Base-by-base conservation (phyloP, 768 basidiomycete genomes). In the Russula dissimulans region DNA sequence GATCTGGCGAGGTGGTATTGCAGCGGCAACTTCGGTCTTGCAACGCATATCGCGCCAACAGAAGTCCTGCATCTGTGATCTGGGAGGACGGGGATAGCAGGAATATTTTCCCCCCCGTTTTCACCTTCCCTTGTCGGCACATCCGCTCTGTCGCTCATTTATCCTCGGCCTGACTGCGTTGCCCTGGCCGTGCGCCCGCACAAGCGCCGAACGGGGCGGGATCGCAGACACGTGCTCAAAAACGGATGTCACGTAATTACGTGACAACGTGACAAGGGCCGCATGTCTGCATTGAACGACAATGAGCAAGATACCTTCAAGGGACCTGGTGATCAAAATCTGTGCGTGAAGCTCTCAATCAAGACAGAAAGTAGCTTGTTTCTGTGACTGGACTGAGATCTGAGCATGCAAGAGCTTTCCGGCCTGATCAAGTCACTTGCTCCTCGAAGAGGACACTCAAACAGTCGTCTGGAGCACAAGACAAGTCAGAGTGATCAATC, bases 401-500 rank as follows among this genome's bases (percentile, higher is more conserved):
- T 34, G 52, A 60, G 53, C 53, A 42, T 38, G 51, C 61, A 62
- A 62, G 61, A 57, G 61, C 45, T 32, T 34, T 44, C 56, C 22
- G 26, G 38, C 46, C 32, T 54, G 51, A 53, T 39, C 56, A 43
- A 62, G 32, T 4, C 44, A 62, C 15, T 17, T 22, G 39, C 61
- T 57, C 56, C 45, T 11, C 17, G 43, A 62, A 57, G 51, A 54
- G 51, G 61, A 48, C 56, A 39, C 14, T 31, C 39, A 57, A 62
- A 8, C 17, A 36, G 51, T 43, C 8, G 56, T 57, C 61, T 22
- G 41, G 51, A 57, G 60, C 32, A 34, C 38, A 42, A 57, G 56
- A 42, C 61, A 61, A 61, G 60, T 34, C 38, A 61, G 61, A 62
- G 61, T 62, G 61, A 62, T 53, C 50, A 62, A 62, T 26, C 22